phyloP scores from a whole-genome alignment of 306 rosid species.

The Cucurbita ficifolia region DNA sequence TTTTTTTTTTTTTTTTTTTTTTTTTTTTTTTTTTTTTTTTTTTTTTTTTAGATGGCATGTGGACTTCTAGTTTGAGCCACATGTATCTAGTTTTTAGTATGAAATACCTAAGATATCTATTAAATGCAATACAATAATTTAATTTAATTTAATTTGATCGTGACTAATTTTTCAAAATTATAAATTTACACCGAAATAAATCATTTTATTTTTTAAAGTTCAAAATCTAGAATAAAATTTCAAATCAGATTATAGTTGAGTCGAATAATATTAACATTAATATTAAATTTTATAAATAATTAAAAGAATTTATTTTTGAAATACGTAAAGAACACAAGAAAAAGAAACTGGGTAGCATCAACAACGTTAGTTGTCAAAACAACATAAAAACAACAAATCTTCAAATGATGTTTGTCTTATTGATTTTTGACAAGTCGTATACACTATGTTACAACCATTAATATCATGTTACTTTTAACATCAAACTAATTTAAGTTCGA shows the following conservation, averaged over 20 bases:
- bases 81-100: background rate
- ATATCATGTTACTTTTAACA: too few species aligned
- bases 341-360: too few species aligned
- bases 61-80: background rate
- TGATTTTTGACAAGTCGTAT: too few species aligned
- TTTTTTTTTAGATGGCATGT: background rate
- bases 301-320: too few species aligned
- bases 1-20: too few species aligned
- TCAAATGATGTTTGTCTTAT: too few species aligned
- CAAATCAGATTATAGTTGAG: too few species aligned
- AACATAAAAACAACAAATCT: background rate
- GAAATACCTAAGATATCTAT: background rate
- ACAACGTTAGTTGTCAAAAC: background rate
- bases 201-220: background rate
- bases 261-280: too few species aligned
- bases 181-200: background rate
- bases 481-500: too few species aligned
- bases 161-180: background rate
- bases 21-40: background rate
- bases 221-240: background rate
- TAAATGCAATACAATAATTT: background rate
- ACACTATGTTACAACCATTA: too few species aligned
- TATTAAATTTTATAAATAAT: too few species aligned
- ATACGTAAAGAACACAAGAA: too few species aligned
- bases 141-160: background rate